phyloP scores from a whole-genome alignment of 2,329 filamentous ascomycete species.

The Colletotrichum limetticola region DNA sequence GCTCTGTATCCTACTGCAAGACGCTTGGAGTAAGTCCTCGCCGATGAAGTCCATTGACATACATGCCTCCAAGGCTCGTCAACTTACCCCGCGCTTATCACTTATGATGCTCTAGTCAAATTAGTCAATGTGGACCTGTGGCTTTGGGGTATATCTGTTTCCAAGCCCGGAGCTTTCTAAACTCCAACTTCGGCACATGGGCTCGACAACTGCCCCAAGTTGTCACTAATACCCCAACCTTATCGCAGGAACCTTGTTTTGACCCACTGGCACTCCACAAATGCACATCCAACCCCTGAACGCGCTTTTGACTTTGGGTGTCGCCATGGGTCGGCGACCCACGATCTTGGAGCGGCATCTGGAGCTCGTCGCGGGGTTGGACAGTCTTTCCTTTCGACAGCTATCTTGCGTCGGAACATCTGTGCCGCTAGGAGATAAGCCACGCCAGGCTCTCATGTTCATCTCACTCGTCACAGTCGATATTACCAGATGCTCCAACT shows the following conservation, averaged over 20 bases:
- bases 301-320: constrained; percentile 15
- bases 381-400: constrained; percentile 6
- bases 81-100: constrained; percentile 10
- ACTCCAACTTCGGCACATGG: constrained; percentile 2
- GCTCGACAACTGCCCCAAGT: constrained; percentile 14
- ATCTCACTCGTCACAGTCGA: neutral
- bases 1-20: neutral
- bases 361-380: constrained; percentile 29
- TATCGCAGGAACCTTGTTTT: constrained; percentile 8
- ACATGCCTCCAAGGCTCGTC: neutral
- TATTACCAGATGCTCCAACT: constrained; percentile 20
- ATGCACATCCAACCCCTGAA: constrained; percentile 5
- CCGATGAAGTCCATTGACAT: neutral
- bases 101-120: neutral
- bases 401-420: constrained; percentile 26
- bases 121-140: neutral
- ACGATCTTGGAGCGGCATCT: constrained; percentile 31
- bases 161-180: neutral
- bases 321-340: constrained; percentile 14
- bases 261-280: constrained; percentile 4
- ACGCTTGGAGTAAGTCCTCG: neutral
- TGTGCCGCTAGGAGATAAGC: constrained; percentile 30
- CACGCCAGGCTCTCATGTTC: neutral
- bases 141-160: neutral
- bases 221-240: constrained; percentile 26